These are phyloP conservation scores for Cutaneotrichosporon mucoides DNA, from an alignment of 1,284 basidiomycete genomes.

Conservation along the genomic window DNA sequence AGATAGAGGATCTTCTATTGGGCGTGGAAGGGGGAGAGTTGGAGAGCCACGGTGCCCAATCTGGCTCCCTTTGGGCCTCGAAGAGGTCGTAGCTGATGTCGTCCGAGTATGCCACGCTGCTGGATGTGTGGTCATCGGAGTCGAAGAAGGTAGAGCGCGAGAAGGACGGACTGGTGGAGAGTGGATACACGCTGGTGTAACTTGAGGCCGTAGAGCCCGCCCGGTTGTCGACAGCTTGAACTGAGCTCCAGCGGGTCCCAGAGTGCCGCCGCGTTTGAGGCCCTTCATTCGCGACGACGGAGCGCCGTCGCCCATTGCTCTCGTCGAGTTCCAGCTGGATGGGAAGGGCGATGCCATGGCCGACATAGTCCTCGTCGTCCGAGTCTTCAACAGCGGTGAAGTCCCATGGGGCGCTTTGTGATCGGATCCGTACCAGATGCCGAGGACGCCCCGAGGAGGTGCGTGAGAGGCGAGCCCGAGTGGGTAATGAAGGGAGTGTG, in stretches of 20 bases:
- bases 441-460: too few relatives aligned
- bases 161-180: neutral
- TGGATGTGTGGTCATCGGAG: neutral
- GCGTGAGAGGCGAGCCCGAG: neutral
- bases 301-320: neutral
- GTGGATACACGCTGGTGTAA: neutral
- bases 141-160: neutral
- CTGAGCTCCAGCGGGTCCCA: too few relatives aligned
- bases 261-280: too few relatives aligned
- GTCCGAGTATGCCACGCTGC: neutral
- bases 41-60: slow-evolving; percentile 2
- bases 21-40: neutral
- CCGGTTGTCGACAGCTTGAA: neutral
- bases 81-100: neutral
- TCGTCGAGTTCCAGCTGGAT: neutral
- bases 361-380: neutral
- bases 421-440: too few relatives aligned
- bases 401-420: too few relatives aligned
- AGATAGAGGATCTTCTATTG: neutral
- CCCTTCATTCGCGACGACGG: neutral
- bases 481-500: neutral
- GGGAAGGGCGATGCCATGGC: neutral
- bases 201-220: neutral
- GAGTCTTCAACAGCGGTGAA: neutral
- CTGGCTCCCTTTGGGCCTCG: neutral